These are phyloP conservation scores for Seiridium cupressi DNA, from an alignment of 2,329 filamentous ascomycete species.

Conservation along the genomic window DNA sequence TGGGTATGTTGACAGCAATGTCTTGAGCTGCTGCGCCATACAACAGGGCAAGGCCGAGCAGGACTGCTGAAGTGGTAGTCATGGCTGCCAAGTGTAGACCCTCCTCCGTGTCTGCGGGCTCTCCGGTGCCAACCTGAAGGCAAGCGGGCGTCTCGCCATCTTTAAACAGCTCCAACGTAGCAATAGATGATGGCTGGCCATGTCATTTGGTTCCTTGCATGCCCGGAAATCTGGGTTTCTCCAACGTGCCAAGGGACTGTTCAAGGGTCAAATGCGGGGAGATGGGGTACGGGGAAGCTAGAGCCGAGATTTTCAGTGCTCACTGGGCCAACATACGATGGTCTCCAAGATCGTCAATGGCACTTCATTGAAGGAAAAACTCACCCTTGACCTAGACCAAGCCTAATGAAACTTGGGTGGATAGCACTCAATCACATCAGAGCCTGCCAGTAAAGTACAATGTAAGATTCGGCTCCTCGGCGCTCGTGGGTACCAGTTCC, in stretches of 20 bases:
- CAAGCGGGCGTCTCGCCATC: background rate
- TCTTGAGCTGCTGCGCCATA: slow-evolving; percentile 2
- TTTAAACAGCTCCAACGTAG: background rate
- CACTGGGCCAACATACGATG: background rate
- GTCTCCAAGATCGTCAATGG: background rate
- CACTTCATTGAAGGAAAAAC: background rate
- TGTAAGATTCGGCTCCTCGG: too few relatives aligned
- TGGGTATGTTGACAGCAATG: slow-evolving; percentile 19
- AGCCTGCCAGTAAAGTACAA: background rate
- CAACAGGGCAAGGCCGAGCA: background rate
- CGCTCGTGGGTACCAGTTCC: too few relatives aligned
- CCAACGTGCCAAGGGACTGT: background rate
- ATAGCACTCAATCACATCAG: too few relatives aligned
- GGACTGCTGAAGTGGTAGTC: background rate
- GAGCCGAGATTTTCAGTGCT: background rate
- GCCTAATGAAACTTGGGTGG: too few relatives aligned
- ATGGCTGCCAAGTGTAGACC: background rate
- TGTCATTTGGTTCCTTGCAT: background rate
- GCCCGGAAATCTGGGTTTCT: background rate
- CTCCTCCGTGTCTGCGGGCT: background rate
- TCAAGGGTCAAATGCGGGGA: background rate
- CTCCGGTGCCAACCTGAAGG: background rate
- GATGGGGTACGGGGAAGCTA: background rate
- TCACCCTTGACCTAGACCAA: background rate
- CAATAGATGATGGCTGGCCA: background rate